phyloP scores from a whole-genome alignment of 345 rosid genomes.

The Psidium guajava region DNA sequence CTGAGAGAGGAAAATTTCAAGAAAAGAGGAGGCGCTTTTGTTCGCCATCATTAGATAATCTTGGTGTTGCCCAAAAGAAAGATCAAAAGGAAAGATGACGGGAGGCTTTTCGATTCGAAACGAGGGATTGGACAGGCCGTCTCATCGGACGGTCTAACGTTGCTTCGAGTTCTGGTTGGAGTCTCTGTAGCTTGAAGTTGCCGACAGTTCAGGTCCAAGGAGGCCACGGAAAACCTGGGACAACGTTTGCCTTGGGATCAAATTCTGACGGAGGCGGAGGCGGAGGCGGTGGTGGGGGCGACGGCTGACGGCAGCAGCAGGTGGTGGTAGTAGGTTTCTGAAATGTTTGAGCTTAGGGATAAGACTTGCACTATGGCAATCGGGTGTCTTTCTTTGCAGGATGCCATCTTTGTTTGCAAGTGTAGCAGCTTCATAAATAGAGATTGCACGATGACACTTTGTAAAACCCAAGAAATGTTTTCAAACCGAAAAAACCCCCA shows the following conservation, averaged over 20 bases:
- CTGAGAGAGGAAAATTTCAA: background rate
- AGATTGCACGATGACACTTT: background rate
- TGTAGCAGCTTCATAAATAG: background rate
- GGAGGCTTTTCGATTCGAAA: background rate
- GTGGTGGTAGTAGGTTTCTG: background rate
- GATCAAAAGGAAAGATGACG: background rate
- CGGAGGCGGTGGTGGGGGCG: background rate
- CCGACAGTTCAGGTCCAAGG: background rate
- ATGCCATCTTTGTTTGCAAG: background rate
- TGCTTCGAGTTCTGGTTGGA: background rate
- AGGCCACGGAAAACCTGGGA: background rate
- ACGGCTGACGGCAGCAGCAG: background rate
- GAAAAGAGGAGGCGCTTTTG: slow-evolving; percentile 2
- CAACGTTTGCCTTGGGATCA: background rate
- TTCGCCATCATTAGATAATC: slow-evolving; percentile 15
- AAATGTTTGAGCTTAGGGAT: background rate
- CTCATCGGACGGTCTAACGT: background rate
- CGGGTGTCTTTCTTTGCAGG: background rate
- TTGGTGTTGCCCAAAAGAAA: slow-evolving; percentile 1
- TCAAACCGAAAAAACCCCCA: background rate
- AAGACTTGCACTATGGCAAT: background rate
- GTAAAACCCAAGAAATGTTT: background rate
- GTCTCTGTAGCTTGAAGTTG: background rate
- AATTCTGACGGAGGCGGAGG: background rate
- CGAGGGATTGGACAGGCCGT: background rate